phyloP scores from a whole-genome alignment of 169 alveolate species.

The Pseudocohnilembus persalinus region DNA sequence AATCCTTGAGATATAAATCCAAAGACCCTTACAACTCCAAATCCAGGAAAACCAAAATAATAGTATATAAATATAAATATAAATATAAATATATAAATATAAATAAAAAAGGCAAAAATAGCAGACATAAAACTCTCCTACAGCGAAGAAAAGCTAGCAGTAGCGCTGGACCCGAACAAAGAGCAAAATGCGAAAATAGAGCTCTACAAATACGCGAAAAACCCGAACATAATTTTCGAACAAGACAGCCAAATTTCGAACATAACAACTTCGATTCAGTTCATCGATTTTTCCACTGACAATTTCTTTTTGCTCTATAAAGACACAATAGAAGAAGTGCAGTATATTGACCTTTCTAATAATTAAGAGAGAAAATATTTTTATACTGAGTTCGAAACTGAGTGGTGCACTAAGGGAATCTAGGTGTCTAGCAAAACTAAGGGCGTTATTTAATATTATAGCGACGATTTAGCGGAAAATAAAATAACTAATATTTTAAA shows the following conservation, averaged over 20 bases:
- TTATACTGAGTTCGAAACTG: constrained; percentile 72
- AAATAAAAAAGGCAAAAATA: constrained; percentile 50
- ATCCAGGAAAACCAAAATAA: no score
- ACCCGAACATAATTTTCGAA: constrained; percentile 61
- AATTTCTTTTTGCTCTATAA: constrained; percentile 73
- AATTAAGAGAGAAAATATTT: constrained; percentile 50
- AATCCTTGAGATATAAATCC: no score
- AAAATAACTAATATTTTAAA: constrained; percentile 63
- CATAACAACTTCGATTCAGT: constrained; percentile 67
- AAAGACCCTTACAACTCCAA: no score
- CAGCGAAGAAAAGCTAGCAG: constrained; percentile 75
- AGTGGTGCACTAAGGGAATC: constrained; percentile 84
- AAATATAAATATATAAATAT: no score
- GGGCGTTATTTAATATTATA: constrained; percentile 55
- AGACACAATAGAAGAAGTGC: constrained; percentile 77
- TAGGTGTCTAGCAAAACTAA: constrained; percentile 62
- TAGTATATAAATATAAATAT: no score
- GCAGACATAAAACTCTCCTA: constrained; percentile 76
- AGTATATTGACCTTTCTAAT: constrained; percentile 66
- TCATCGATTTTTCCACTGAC: constrained; percentile 80
- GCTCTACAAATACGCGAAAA: constrained; percentile 64
- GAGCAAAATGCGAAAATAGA: constrained; percentile 67
- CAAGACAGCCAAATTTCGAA: constrained; percentile 40
- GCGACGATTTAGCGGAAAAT: constrained; percentile 63
- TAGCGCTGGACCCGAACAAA: constrained; percentile 71